A percentile compares a stretch with the other conserved stretches of the same genome.
phyloP scores from a whole-genome alignment of 2,329 filamentous ascomycete genomes.

The Pseudomassariella vexata region DNA sequence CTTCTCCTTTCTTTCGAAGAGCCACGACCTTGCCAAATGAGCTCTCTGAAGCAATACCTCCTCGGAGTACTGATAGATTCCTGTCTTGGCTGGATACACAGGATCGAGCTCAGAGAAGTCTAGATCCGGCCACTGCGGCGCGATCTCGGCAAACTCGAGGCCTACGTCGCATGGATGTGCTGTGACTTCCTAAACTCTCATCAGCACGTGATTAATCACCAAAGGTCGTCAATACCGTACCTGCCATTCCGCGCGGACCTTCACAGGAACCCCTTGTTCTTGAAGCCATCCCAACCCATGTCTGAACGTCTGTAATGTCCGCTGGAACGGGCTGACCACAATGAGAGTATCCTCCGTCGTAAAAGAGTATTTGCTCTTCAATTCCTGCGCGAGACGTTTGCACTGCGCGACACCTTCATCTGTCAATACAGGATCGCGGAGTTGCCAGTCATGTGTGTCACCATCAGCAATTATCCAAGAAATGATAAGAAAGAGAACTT shows the following conservation, averaged over 20 bases:
- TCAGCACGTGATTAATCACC: background rate
- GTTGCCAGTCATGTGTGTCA: constrained; percentile 21
- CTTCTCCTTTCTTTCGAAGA: constrained; percentile 21
- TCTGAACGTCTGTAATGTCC: constrained; percentile 23
- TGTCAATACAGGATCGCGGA: constrained; percentile 22
- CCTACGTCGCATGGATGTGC: constrained; percentile 25
- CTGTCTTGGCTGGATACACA: constrained; percentile 24
- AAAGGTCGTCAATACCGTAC: constrained; percentile 15
- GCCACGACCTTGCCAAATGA: constrained; percentile 19
- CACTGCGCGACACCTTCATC: constrained; percentile 21
- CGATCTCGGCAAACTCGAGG: constrained; percentile 13
- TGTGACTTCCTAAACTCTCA: constrained; percentile 19
- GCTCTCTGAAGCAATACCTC: constrained; percentile 19
- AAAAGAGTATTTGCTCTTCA: constrained; percentile 16
- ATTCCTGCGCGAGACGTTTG: constrained; percentile 16
- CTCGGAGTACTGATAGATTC: constrained; percentile 22
- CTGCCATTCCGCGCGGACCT: constrained; percentile 27
- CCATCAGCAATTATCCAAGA: constrained; percentile 18
- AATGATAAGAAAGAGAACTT: constrained; percentile 10
- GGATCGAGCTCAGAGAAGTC: constrained; percentile 25
- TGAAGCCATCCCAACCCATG: constrained; percentile 22
- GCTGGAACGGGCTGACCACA: constrained; percentile 23
- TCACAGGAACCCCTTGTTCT: constrained; percentile 18
- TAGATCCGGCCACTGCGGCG: constrained; percentile 21
- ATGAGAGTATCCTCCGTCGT: constrained; percentile 18